These are phyloP conservation scores for Warburgia ugandensis DNA, from an alignment of 164 flowering plant species.

Conservation along the genomic window DNA sequence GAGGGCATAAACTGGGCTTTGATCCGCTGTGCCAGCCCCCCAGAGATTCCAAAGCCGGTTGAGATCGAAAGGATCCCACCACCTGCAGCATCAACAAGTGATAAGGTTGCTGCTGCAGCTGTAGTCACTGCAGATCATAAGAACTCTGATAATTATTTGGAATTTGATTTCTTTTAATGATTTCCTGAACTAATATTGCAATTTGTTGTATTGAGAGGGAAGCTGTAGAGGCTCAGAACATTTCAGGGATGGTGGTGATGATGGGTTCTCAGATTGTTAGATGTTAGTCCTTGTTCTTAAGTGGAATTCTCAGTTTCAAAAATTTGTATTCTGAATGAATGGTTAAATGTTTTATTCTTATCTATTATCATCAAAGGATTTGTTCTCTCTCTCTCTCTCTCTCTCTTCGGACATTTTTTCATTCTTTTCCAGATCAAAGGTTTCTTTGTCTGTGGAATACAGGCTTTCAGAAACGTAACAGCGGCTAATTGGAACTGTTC, in stretches of 20 bases:
- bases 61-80: conserved; percentile 18
- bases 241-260: conserved; percentile 9
- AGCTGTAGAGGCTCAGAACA: conserved; percentile 15
- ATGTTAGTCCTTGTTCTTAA: background rate
- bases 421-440: too few species aligned
- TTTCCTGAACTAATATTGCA: conserved; percentile 9
- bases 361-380: background rate
- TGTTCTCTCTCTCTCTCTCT: too few species aligned
- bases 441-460: too few species aligned
- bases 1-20: conserved; percentile 36
- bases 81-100: conserved; percentile 17
- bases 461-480: too few species aligned
- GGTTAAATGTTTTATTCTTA: background rate
- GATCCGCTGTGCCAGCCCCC: conserved; percentile 32
- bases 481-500: too few species aligned
- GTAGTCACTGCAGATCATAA: conserved; percentile 25
- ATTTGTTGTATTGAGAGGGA: conserved; percentile 15
- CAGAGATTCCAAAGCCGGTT: conserved; percentile 26
- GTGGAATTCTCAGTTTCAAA: background rate
- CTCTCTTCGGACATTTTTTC: too few species aligned
- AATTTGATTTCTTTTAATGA: conserved; percentile 74
- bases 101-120: conserved; percentile 18
- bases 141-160: conserved; percentile 53
- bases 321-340: background rate
- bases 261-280: background rate